A percentile compares a stretch with the other conserved stretches of the same genome.
These are phyloP conservation scores for Grigorovia transvaalensis DNA, from an alignment of 805 yeast species.

Conservation along the genomic window DNA sequence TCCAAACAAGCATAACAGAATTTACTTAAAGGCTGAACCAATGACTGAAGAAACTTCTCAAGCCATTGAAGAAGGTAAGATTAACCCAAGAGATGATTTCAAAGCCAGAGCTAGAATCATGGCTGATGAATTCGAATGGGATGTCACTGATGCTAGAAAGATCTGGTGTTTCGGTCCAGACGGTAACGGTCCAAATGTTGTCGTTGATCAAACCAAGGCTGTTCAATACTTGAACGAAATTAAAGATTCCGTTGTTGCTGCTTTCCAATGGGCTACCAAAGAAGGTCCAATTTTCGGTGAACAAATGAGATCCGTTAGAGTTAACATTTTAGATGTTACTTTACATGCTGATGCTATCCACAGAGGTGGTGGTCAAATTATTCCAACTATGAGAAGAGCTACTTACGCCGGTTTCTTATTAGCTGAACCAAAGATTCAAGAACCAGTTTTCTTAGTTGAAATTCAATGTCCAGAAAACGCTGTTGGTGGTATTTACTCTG, in stretches of 20 bases:
- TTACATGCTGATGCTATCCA: conserved; percentile 99
- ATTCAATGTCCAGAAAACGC: conserved; percentile 99
- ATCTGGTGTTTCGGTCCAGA: conserved; percentile 99
- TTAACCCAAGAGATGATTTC: conserved; percentile 94
- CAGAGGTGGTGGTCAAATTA: conserved; percentile 99
- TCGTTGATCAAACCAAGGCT: conserved; percentile 99
- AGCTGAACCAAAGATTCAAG: conserved; percentile 98
- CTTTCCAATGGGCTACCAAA: conserved; percentile 99
- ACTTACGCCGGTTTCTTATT: conserved; percentile 96
- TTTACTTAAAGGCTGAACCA: conserved; percentile 96
- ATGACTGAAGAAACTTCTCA: conserved; percentile 82
- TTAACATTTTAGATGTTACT: conserved; percentile 97
- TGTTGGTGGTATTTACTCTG: conserved; percentile 99
- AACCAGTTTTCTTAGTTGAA: conserved; percentile 98
- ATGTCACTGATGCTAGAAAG: conserved; percentile 99
- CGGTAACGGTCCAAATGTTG: conserved; percentile 97
- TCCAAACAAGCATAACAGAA: conserved; percentile 99
- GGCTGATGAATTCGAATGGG: conserved; percentile 99
- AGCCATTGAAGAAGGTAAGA: conserved; percentile 89
- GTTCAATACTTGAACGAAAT: conserved; percentile 98
- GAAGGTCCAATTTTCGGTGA: conserved; percentile 99
- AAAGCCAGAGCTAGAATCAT: conserved; percentile 97
- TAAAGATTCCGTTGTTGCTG: conserved; percentile 99
- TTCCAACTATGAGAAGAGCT: conserved; percentile 99
- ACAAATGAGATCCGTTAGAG: conserved; percentile 89